Percentiles rank a stretch among this genome's conserved stretches.
phyloP scores from a whole-genome alignment of 2,329 filamentous ascomycete genomes.

The Magnaporthiopsis poae region DNA sequence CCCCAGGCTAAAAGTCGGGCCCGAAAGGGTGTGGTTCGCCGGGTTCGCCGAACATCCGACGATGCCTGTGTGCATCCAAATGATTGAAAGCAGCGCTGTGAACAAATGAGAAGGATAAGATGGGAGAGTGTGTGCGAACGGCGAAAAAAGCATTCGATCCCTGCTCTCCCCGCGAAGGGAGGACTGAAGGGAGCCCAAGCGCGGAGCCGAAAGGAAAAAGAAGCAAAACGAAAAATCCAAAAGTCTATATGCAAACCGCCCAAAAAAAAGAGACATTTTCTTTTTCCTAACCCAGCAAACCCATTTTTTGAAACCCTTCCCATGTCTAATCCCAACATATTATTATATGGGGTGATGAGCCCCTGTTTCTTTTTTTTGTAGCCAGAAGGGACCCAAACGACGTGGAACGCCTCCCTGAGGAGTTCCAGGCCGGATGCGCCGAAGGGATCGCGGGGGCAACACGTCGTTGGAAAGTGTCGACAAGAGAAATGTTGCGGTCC shows the following conservation, averaged over 20 bases:
- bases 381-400: background rate
- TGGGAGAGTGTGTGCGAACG: too few relatives aligned
- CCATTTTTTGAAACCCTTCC: slow-evolving; percentile 6
- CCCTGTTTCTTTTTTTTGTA: background rate
- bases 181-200: background rate
- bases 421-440: too few relatives aligned
- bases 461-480: background rate
- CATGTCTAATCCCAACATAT: background rate
- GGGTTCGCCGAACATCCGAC: too few relatives aligned
- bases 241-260: slow-evolving; percentile 9
- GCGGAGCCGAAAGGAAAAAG: background rate
- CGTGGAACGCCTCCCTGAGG: background rate
- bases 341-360: background rate
- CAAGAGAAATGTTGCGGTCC: too few relatives aligned
- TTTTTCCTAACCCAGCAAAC: slow-evolving; percentile 5
- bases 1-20: too few relatives aligned
- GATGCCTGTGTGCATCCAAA: too few relatives aligned
- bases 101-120: too few relatives aligned
- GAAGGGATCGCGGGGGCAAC: too few relatives aligned
- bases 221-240: background rate
- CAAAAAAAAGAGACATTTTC: slow-evolving; percentile 4
- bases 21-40: too few relatives aligned
- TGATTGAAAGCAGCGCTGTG: too few relatives aligned
- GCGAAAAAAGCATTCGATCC: too few relatives aligned
- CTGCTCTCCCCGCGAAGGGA: too few relatives aligned